These are phyloP conservation scores for Pyrus communis DNA, from an alignment of 306 rosid species.

Conservation along the genomic window DNA sequence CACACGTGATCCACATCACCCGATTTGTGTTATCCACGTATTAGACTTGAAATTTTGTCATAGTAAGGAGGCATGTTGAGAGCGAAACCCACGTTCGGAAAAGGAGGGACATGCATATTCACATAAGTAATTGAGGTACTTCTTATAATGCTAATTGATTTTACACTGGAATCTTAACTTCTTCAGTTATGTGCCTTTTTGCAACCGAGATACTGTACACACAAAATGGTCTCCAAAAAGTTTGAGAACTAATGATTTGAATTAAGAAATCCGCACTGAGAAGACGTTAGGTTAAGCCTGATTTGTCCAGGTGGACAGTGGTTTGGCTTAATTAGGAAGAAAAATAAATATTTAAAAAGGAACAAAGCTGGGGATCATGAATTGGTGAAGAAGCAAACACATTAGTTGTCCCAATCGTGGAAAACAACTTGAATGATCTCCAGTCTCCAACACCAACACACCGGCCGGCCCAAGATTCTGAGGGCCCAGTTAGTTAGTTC, in stretches of 20 bases:
- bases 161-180: too few species aligned
- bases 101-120: too few species aligned
- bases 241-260: conserved; percentile 7
- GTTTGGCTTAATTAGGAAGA: background rate
- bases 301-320: background rate
- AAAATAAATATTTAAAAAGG: background rate
- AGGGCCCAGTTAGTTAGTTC: conserved; percentile 5
- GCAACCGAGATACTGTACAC: background rate
- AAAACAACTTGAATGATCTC: conserved; percentile 10
- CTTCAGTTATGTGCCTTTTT: background rate
- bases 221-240: background rate
- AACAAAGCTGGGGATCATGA: background rate
- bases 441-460: background rate
- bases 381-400: conserved; percentile 8
- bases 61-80: too few species aligned
- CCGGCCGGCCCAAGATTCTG: conserved; percentile 2
- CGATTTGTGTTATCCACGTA: too few species aligned
- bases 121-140: too few species aligned
- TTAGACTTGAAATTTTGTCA: too few species aligned
- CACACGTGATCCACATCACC: too few species aligned
- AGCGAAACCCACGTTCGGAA: too few species aligned
- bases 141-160: too few species aligned
- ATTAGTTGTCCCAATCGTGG: conserved; percentile 12
- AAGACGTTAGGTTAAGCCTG: background rate
- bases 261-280: background rate